Conservation (phyloP, 108 stramenopile species). For the Stephanodiscus triporus region DNA sequence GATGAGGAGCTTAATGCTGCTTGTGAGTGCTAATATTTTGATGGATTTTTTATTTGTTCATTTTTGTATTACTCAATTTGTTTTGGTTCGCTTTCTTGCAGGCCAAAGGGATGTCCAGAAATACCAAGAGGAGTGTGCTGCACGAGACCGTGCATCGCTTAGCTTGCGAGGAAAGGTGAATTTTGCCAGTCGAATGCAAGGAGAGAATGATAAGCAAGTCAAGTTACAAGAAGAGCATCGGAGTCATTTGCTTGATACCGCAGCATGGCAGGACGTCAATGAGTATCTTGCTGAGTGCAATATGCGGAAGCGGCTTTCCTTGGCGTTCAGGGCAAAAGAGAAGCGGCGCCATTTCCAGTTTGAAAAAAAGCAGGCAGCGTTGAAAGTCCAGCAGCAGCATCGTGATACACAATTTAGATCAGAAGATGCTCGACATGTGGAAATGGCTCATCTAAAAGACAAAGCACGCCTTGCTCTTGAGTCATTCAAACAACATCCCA, state of each 20-base stretch:
- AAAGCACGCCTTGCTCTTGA: constrained; percentile 69
- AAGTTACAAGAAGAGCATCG: constrained; percentile 54
- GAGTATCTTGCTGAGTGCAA: constrained; percentile 79
- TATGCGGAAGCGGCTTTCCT: constrained; percentile 63
- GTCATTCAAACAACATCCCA: constrained; percentile 24
- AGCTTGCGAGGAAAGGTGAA: constrained; percentile 66
- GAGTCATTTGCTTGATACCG: constrained; percentile 62
- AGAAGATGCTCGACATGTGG: constrained; percentile 65
- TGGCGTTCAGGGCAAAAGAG: constrained; percentile 82
- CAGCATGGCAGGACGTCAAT: constrained; percentile 76
- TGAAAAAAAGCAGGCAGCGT: constrained; percentile 50
- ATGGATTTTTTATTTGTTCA: neutral
- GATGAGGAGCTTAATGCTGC: constrained; percentile 65
- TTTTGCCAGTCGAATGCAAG: constrained; percentile 55
- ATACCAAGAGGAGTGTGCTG: constrained; percentile 70
- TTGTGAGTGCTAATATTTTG: constrained; percentile 48
- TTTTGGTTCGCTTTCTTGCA: constrained; percentile 18
- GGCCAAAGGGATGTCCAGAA: constrained; percentile 74
- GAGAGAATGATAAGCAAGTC: constrained; percentile 48
- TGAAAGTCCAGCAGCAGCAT: constrained; percentile 44
- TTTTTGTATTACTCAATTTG: constrained; percentile 3
- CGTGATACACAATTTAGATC: constrained; percentile 51
- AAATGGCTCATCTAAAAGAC: constrained; percentile 74
- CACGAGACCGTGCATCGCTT: constrained; percentile 72
- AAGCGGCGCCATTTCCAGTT: constrained; percentile 62